Percentiles rank a stretch among this genome's conserved stretches.
Conservation (phyloP, 257 asterid genomes). For the Rehmannia glutinosa region DNA sequence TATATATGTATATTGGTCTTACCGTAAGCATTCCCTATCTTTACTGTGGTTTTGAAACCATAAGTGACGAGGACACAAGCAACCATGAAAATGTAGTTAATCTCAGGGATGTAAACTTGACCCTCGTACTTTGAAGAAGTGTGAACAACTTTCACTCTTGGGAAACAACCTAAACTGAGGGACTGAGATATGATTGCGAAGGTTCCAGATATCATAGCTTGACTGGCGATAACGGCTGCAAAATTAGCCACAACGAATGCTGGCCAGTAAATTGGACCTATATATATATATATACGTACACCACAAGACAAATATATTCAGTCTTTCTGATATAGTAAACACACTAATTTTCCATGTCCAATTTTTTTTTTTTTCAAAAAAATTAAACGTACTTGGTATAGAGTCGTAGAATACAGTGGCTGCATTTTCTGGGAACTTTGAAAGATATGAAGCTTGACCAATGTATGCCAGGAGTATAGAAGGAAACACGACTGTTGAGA, state of each 20-base stretch:
- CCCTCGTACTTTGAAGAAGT: slow-evolving; percentile 53
- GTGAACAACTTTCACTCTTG: slow-evolving; percentile 53
- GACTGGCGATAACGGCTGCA: slow-evolving; percentile 63
- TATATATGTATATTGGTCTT: neutral
- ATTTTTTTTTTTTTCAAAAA: neutral
- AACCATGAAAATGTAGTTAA: slow-evolving; percentile 49
- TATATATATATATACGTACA: neutral
- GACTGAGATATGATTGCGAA: slow-evolving; percentile 51
- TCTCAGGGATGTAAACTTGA: slow-evolving; percentile 57
- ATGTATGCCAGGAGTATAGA: slow-evolving; percentile 31
- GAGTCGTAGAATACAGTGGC: slow-evolving; percentile 34
- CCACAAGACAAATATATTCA: no score
- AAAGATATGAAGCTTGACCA: slow-evolving; percentile 63
- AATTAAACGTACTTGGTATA: slow-evolving; percentile 29
- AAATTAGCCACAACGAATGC: slow-evolving; percentile 48
- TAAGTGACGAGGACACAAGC: slow-evolving; percentile 43
- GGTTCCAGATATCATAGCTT: slow-evolving; percentile 60
- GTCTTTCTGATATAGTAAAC: neutral
- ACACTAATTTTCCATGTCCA: neutral
- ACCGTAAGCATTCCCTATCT: slow-evolving; percentile 60
- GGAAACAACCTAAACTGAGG: slow-evolving; percentile 46
- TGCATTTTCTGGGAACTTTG: slow-evolving; percentile 31
- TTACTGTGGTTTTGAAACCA: slow-evolving; percentile 41
- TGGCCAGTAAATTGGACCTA: slow-evolving; percentile 62
- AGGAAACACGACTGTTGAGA: slow-evolving; percentile 42